Percentiles rank a stretch among this genome's conserved stretches.
Evolutionary conservation across 768 basidiomycete genomes (phyloP).

Genomic region (Pisolithus albus): DNA sequence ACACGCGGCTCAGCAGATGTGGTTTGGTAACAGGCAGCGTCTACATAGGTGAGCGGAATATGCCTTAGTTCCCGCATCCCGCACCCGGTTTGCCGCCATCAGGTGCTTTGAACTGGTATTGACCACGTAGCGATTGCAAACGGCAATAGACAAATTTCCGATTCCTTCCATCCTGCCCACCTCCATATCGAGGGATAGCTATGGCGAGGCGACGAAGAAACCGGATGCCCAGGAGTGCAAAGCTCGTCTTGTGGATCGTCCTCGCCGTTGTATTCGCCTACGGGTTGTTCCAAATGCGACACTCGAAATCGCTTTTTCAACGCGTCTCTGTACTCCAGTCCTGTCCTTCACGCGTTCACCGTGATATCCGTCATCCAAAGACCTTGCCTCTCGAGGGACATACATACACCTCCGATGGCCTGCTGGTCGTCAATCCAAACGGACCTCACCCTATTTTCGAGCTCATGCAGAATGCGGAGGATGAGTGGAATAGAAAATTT

Average conservation of each 20-base stretch:
- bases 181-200: background rate
- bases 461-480: constrained; percentile 32
- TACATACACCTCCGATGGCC: constrained; percentile 19
- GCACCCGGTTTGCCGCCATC: no score
- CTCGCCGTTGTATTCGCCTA: background rate
- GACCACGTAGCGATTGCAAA: no score
- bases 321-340: background rate
- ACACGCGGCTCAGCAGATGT: no score
- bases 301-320: background rate
- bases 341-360: background rate
- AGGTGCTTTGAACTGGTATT: no score
- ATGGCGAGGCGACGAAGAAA: background rate
- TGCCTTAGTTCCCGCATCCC: no score
- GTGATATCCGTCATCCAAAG: background rate
- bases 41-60: no score
- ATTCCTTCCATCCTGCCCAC: no score
- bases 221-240: background rate
- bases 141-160: no score
- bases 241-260: background rate
- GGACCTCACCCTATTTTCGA: constrained; percentile 39
- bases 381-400: constrained; percentile 12
- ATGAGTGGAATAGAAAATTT: constrained; percentile 31
- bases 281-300: background rate
- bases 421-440: constrained; percentile 28
- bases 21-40: no score